A percentile compares a stretch with the other conserved stretches of the same genome.
Conservation (phyloP, 441 rosid genomes). For the Aquilaria agallochum region DNA sequence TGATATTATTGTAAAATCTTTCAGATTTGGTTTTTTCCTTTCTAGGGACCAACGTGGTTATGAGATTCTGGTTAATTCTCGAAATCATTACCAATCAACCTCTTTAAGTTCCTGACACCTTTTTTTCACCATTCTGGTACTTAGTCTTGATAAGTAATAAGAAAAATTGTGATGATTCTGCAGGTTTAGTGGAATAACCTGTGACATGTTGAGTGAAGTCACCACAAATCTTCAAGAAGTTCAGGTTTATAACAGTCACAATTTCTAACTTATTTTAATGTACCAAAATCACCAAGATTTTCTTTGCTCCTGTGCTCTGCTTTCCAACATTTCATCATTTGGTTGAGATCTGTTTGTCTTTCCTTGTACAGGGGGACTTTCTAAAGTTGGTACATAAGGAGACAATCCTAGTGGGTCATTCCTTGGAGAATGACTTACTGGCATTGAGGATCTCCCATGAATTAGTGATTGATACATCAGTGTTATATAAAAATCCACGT, state of each 20-base stretch:
- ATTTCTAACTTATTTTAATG: constrained; percentile 1
- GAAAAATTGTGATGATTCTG: constrained; percentile 13
- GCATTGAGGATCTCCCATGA: constrained; percentile 82
- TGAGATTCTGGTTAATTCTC: no score
- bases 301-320: constrained; percentile 11
- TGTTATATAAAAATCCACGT: constrained; percentile 80
- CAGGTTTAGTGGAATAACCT: constrained; percentile 95
- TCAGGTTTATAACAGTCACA: constrained; percentile 39
- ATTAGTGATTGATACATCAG: constrained; percentile 89
- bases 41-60: no score
- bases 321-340: neutral
- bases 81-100: no score
- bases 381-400: constrained; percentile 76
- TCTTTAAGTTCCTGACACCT: no score
- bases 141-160: no score
- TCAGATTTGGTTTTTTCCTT: no score
- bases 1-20: no score
- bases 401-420: constrained; percentile 91
- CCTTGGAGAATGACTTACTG: constrained; percentile 88
- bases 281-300: neutral
- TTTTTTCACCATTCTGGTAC: no score
- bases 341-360: constrained; percentile 21
- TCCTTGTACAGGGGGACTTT: constrained; percentile 71
- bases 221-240: constrained; percentile 80
- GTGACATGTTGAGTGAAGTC: constrained; percentile 70